A percentile compares a stretch with the other conserved stretches of the same genome.
Conservation (phyloP, 2,329 filamentous ascomycete species). For the Trichoderma harzianum region DNA sequence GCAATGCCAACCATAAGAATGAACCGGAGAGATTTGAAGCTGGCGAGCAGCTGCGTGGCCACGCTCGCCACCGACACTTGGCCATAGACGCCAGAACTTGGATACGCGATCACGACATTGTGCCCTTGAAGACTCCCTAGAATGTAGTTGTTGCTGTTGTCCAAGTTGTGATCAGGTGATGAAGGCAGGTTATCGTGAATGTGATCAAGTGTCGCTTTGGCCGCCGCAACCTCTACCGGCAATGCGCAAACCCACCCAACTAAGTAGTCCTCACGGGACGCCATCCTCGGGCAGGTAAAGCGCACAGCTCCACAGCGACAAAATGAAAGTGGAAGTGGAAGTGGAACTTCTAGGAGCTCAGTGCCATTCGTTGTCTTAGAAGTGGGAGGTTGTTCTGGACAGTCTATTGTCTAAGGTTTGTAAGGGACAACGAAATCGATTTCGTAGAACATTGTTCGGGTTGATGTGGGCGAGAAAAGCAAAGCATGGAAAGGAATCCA, state of each 20-base stretch:
- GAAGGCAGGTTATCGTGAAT: neutral
- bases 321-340: no score
- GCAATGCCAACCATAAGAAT: neutral
- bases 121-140: neutral
- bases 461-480: neutral
- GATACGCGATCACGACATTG: conserved; percentile 4
- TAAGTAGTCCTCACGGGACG: neutral
- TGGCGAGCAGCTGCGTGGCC: neutral
- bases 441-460: neutral
- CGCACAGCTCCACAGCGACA: neutral
- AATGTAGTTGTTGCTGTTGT: conserved; percentile 4
- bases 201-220: conserved; percentile 1
- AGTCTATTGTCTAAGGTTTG: neutral
- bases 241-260: conserved; percentile 9
- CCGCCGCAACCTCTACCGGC: conserved; percentile 2
- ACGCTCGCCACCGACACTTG: neutral
- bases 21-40: neutral
- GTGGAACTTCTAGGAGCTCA: neutral
- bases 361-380: neutral
- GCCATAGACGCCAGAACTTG: neutral
- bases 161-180: neutral
- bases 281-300: neutral
- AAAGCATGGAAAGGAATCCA: neutral
- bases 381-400: neutral
- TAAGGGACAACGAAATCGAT: neutral